A percentile compares a stretch with the other conserved stretches of the same genome.
phyloP scores from a whole-genome alignment of 2,329 filamentous ascomycete species.

The Xylaria sp. region DNA sequence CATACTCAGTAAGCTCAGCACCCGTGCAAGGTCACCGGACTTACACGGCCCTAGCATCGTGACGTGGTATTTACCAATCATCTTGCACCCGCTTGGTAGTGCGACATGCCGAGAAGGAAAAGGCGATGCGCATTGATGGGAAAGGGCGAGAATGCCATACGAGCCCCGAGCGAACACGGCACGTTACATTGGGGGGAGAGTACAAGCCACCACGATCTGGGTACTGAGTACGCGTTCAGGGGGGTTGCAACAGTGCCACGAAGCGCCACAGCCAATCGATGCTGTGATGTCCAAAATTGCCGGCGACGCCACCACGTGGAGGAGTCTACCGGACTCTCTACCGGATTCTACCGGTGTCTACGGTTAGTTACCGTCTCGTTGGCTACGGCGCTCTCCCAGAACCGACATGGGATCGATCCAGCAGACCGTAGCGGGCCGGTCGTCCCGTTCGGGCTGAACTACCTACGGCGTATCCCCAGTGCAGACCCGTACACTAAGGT shows the following conservation, averaged over 20 bases:
- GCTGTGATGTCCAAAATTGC: not conserved
- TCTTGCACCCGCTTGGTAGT: not conserved
- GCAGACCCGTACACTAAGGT: not conserved
- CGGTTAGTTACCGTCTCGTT: conserved; percentile 12
- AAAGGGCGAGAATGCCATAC: conserved; percentile 6
- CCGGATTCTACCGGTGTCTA: not conserved
- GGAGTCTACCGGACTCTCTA: not conserved
- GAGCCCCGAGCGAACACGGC: not conserved
- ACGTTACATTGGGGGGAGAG: not conserved
- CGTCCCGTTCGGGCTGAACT: not conserved
- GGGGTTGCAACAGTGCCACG: conserved; percentile 10
- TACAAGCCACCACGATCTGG: conserved; percentile 32
- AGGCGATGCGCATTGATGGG: not conserved
- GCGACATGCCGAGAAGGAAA: not conserved
- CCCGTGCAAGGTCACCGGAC: conserved; percentile 14
- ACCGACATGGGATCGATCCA: conserved; percentile 8
- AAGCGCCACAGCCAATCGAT: conserved; percentile 12
- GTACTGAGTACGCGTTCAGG: not conserved
- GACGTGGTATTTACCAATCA: not conserved
- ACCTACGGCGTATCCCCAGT: not conserved
- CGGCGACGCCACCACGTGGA: conserved; percentile 32
- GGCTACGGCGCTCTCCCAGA: conserved; percentile 1
- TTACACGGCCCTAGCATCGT: conserved; percentile 12
- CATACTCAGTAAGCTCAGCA: conserved; percentile 18
- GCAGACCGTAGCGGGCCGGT: conserved; percentile 9